Percentiles rank a stretch among this genome's conserved stretches.
Conservation (phyloP, 305 asterid species). For the Fraxinus floribunda region DNA sequence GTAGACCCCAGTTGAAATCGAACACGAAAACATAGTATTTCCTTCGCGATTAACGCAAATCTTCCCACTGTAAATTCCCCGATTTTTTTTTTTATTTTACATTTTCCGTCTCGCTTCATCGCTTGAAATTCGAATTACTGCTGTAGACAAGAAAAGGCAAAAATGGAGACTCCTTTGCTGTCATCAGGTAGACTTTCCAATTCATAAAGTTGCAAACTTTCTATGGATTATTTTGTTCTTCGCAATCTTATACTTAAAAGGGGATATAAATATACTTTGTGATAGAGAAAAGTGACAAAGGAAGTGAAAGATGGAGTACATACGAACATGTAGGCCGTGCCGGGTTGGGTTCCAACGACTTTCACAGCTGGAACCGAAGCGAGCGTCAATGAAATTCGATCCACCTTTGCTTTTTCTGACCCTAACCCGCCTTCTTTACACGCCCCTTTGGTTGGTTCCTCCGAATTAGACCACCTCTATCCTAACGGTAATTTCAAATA, state of each 20-base stretch:
- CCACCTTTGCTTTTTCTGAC: slow-evolving; percentile 55
- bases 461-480: slow-evolving; percentile 42
- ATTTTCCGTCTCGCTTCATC: background rate
- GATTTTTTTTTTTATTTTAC: background rate
- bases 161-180: slow-evolving; percentile 57
- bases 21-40: background rate
- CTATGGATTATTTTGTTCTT: background rate
- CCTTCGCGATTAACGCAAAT: slow-evolving; percentile 51
- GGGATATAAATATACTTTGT: background rate
- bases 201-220: slow-evolving; percentile 7
- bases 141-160: background rate
- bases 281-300: slow-evolving; percentile 37
- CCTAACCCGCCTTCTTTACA: slow-evolving; percentile 72
- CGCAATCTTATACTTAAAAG: background rate
- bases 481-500: slow-evolving; percentile 43
- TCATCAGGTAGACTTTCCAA: slow-evolving; percentile 48
- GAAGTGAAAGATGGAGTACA: slow-evolving; percentile 54
- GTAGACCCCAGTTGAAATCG: slow-evolving; percentile 7
- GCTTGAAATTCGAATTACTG: slow-evolving; percentile 9
- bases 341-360: slow-evolving; percentile 67
- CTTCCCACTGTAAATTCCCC: background rate
- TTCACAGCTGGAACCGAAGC: slow-evolving; percentile 57
- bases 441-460: slow-evolving; percentile 57
- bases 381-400: slow-evolving; percentile 79
- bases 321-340: slow-evolving; percentile 71